Evolutionary conservation across 2,329 filamentous ascomycete species (phyloP).

Genomic region (Diplocarpon rosae): DNA sequence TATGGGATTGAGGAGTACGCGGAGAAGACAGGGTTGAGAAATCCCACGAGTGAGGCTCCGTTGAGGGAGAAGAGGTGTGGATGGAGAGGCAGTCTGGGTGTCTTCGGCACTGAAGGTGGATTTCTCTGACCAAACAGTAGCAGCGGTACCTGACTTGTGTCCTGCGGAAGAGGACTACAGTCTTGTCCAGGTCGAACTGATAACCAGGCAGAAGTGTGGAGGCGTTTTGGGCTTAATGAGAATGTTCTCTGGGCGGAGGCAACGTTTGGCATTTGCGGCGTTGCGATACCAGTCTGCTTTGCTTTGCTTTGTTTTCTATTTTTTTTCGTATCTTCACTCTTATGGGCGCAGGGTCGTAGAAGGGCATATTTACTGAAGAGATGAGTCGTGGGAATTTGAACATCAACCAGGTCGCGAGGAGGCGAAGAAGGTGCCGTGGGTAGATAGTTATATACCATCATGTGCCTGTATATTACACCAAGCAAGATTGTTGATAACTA

Average conservation of each 20-base stretch:
- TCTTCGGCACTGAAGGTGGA: conserved; percentile 41
- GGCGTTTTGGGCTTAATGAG: not conserved
- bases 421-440: too few species aligned
- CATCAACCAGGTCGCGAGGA: too few species aligned
- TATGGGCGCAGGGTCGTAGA: too few species aligned
- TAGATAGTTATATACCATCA: too few species aligned
- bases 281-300: conserved; percentile 4
- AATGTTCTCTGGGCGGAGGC: not conserved
- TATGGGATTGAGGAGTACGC: conserved; percentile 11
- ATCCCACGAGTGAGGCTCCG: conserved; percentile 1
- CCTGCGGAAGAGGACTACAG: too few species aligned
- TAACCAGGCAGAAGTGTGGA: not conserved
- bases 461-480: too few species aligned
- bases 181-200: too few species aligned
- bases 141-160: too few species aligned
- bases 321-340: too few species aligned
- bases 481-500: too few species aligned
- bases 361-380: too few species aligned
- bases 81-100: conserved; percentile 46
- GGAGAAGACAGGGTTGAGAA: not conserved
- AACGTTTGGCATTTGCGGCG: not conserved
- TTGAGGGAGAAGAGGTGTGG: conserved; percentile 34
- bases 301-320: not conserved
- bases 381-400: too few species aligned
- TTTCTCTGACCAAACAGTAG: conserved; percentile 34